A percentile compares a stretch with the other conserved stretches of the same genome.
Evolutionary conservation across 495 filamentous ascomycete species (phyloP).

Genomic region (Melanomma pulvis-pyrius): DNA sequence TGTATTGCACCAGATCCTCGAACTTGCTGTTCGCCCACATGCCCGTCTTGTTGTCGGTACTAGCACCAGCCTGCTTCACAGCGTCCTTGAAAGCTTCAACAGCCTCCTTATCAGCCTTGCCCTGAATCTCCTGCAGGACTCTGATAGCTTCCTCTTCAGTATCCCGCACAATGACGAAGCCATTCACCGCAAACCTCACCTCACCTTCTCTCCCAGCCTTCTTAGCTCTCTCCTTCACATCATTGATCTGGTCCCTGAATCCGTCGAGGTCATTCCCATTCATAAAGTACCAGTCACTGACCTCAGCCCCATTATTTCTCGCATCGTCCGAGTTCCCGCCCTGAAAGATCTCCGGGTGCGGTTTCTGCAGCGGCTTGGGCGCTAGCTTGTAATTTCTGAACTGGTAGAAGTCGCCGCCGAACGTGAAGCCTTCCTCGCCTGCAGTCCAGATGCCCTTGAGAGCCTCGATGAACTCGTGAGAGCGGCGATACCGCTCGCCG

Average conservation of each 20-base stretch:
- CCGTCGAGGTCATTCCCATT: constrained; percentile 56
- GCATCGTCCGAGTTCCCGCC: too few relatives aligned
- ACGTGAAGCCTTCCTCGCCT: too few relatives aligned
- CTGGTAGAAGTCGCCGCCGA: constrained; percentile 37
- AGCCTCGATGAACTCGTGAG: too few relatives aligned
- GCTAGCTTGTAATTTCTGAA: constrained; percentile 54
- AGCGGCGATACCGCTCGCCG: constrained; percentile 53
- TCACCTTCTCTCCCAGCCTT: constrained; percentile 45
- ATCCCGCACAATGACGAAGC: constrained; percentile 53
- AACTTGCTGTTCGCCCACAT: constrained; percentile 55
- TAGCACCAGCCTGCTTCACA: constrained; percentile 52
- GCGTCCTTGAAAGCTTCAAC: constrained; percentile 50
- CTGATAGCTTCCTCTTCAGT: constrained; percentile 54
- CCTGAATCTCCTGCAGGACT: constrained; percentile 54
- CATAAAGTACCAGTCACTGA: constrained; percentile 60
- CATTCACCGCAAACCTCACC: constrained; percentile 54
- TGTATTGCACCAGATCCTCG: constrained; percentile 55
- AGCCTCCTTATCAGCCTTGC: constrained; percentile 53
- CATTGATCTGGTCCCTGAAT: constrained; percentile 51
- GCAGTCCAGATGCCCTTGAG: too few relatives aligned
- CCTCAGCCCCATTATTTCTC: too few relatives aligned
- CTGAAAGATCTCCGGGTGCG: constrained; percentile 54
- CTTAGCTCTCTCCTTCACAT: constrained; percentile 48
- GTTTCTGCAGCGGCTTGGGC: constrained; percentile 48
- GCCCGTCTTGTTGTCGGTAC: constrained; percentile 48